Base-by-base conservation (phyloP, 2,329 filamentous ascomycete genomes). In the Ophiostoma triangulosporum region DNA sequence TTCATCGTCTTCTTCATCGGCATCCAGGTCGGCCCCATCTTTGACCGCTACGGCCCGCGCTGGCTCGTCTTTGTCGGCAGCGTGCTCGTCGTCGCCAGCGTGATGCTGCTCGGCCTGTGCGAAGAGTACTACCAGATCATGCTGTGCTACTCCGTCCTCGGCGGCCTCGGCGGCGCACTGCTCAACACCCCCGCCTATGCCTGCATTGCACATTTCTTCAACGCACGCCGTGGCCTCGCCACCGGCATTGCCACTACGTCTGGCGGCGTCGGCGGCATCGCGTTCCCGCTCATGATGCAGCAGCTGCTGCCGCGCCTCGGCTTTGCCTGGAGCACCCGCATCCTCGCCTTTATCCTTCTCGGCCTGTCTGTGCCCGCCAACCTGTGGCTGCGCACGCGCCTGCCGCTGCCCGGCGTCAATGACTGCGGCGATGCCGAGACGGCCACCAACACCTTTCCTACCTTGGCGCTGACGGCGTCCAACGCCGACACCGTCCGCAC, bases 1-100 rank as follows among this genome's bases (percentile, higher is more conserved):
- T 94, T 93, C 63, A 70, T 91, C 48, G 78, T 86, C 46, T 91
- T 93, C 65, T 87, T 91, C 62, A 81, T 86, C 35, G 87, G 88
- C 26, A 78, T 94, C 9, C 85, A 91, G 62, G 82, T 90, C 50
- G 88, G 88, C 0, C 87, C 88, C 0, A 66, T 93, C 35, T 94
- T 94, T 63, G 88, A 95, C 64, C 76, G 77, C 48, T 77, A 83
- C 58, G 88, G 88, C 0, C 84, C 88, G 0, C 73, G 80, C 14
- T 65, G 75, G 56, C 73, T 93, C n/a, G 73, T 93, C 3, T 64
- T 80, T 1, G 68, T 69, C 0, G 88, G 88, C 6, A 81, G 80
- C 51, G 61, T 83, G 26, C 66, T 83, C 51, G 69, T 85, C 29
- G 72, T 84, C 38, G 69, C 75, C 3, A 80, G 78, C 54, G 73